Evolutionary conservation across 345 rosid genomes (phyloP), one percentile per base, ranked within the genome.

Genomic region (Aurinia saxatilis): DNA sequence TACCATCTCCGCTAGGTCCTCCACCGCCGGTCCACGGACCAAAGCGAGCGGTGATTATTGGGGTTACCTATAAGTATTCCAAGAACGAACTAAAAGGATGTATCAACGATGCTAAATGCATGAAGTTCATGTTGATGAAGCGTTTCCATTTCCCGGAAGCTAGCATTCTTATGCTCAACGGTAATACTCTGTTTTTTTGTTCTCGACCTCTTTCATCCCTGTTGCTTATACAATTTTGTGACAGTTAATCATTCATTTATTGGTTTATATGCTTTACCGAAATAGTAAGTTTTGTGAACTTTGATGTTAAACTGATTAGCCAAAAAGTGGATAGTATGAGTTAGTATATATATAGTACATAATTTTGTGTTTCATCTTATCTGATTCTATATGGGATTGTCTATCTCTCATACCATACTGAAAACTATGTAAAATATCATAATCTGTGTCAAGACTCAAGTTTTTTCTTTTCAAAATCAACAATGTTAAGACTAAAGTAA

Each of bases 11-110:
- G 3, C 35, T 82, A 0, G 87, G 82, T 0, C 81, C 74, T 2
- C 83, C 78, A 0, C 85, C 90, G 0, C 34, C 79, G 0, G 68
- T 72, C 12, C 80, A 78, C n/a, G 90, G 96, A 30, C 36, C 66
- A 46, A 91, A 84, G 82, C 81, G 90, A 8, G 98, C 98, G 8
- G 81, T 91, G 60, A 82, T 91, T 11, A 78, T 89, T 7, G 96
- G 89, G 30, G 71, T 91, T 1, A 71, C 92, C 14, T 91, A 88
- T 51, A 80, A 53, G 81, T 33, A 76, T 37, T 65, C 92, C 4
- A 16, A 18, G 8, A 33, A 77, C 46, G 91, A 91, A 73, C 82
- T 91, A 17, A 86, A 84, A 63, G 98, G 98, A 8, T 88, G 98
- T 69, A 39, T 88, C 36, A 88, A 88, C 60, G 95, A 91, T 51